These are phyloP conservation scores for Hemisphaericaspora nanyangensis DNA, from an alignment of 805 yeast species.

Conservation along the genomic window DNA sequence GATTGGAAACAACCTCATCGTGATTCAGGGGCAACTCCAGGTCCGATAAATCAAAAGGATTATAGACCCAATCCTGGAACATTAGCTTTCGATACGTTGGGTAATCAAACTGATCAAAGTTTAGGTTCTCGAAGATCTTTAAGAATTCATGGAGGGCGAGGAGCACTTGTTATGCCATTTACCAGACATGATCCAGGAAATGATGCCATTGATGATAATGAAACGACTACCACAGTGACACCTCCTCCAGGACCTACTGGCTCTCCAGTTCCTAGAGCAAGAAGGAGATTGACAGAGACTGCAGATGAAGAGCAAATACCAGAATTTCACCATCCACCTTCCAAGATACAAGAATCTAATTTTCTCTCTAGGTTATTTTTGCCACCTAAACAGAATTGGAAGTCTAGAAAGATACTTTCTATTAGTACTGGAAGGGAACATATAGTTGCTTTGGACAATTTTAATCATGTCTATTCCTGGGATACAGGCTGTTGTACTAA, in stretches of 20 bases:
- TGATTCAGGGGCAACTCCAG: slow-evolving; percentile 19
- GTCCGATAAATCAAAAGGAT: slow-evolving; percentile 19
- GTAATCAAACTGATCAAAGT: neutral
- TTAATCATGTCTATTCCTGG: slow-evolving; percentile 57
- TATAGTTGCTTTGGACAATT: slow-evolving; percentile 54
- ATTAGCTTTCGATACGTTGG: slow-evolving; percentile 6
- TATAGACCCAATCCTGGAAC: slow-evolving; percentile 14
- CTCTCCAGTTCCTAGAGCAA: slow-evolving; percentile 5
- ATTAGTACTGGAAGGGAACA: slow-evolving; percentile 64
- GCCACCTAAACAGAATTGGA: slow-evolving; percentile 11
- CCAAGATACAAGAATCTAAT: slow-evolving; percentile 14
- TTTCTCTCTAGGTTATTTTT: slow-evolving; percentile 21
- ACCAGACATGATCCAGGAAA: slow-evolving; percentile 1
- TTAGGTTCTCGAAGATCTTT: slow-evolving; percentile 3
- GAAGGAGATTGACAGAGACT: slow-evolving; percentile 12
- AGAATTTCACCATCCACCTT: neutral
- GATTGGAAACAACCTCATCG: slow-evolving; percentile 17
- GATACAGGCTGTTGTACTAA: slow-evolving; percentile 37
- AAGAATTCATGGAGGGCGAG: slow-evolving; percentile 3
- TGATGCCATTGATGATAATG: neutral
- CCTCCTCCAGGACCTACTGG: slow-evolving; percentile 3
- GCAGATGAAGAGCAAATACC: slow-evolving; percentile 5
- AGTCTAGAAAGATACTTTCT: slow-evolving; percentile 34
- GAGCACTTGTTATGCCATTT: slow-evolving; percentile 3
- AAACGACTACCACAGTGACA: neutral